Conservation (phyloP, 2,329 filamentous ascomycete genomes). For the Alternaria consortialis region DNA sequence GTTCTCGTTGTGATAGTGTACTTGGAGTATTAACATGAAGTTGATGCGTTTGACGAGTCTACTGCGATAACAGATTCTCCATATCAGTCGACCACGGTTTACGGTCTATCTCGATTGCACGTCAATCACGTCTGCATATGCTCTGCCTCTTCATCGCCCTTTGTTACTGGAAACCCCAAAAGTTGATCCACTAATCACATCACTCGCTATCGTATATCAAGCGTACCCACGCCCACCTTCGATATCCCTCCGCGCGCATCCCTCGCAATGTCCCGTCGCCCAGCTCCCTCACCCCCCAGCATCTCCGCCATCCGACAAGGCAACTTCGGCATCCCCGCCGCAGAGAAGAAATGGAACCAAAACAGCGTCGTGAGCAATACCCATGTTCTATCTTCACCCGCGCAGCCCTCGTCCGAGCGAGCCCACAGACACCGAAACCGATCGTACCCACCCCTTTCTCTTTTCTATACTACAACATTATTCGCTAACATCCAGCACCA, state of each 20-base stretch:
- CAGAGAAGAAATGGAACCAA: not conserved
- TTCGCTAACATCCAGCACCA: not conserved
- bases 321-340: not conserved
- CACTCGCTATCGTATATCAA: no score
- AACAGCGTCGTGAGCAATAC: not conserved
- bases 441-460: not conserved
- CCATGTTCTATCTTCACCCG: not conserved
- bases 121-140: not conserved
- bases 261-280: not conserved
- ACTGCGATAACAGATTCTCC: not conserved
- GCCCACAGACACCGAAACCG: constrained; percentile 1
- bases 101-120: not conserved
- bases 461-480: not conserved
- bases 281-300: not conserved
- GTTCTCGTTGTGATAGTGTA: not conserved
- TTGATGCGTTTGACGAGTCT: not conserved
- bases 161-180: not conserved
- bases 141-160: not conserved
- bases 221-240: not conserved
- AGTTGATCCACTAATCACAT: not conserved
- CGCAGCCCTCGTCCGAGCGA: not conserved
- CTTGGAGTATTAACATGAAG: not conserved
- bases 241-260: not conserved
- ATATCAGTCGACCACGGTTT: not conserved
- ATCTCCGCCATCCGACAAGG: not conserved